Conservation (phyloP, 23 red algal genomes). For the Gracilaria domingensis region DNA sequence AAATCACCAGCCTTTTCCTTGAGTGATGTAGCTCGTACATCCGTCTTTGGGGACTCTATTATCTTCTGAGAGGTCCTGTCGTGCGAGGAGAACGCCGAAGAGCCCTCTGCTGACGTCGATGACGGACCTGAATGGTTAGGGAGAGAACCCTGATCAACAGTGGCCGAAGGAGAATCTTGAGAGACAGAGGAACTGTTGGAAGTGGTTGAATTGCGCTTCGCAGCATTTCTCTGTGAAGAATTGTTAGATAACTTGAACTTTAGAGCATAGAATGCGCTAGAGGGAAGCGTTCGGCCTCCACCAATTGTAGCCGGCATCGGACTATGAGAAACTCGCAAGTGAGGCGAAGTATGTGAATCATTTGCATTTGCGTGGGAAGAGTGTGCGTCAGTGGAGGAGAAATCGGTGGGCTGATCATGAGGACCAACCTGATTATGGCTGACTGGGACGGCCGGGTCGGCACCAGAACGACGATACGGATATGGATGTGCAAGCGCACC, state of each 20-base stretch:
- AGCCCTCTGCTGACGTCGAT: too few relatives aligned
- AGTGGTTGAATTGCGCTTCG: neutral
- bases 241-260: conserved; percentile 24
- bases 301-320: conserved; percentile 1
- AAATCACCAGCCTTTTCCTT: neutral
- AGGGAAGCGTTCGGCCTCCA: neutral
- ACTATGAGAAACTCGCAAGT: neutral
- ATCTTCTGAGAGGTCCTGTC: neutral
- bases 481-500: neutral
- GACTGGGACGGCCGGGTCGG: neutral
- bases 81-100: too few relatives aligned
- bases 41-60: neutral
- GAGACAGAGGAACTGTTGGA: neutral
- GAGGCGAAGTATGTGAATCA: neutral
- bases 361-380: neutral
- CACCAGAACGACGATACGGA: neutral
- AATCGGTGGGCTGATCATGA: neutral
- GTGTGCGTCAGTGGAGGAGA: neutral
- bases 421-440: neutral
- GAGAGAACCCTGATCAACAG: too few relatives aligned
- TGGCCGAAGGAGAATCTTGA: neutral
- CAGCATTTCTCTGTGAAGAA: neutral
- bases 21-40: neutral
- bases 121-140: too few relatives aligned
- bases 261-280: conserved; percentile 12